Percentiles rank a stretch among this genome's conserved stretches.
Evolutionary conservation across 2,329 filamentous ascomycete genomes (phyloP).

Genomic region (Lecanosticta acicola): DNA sequence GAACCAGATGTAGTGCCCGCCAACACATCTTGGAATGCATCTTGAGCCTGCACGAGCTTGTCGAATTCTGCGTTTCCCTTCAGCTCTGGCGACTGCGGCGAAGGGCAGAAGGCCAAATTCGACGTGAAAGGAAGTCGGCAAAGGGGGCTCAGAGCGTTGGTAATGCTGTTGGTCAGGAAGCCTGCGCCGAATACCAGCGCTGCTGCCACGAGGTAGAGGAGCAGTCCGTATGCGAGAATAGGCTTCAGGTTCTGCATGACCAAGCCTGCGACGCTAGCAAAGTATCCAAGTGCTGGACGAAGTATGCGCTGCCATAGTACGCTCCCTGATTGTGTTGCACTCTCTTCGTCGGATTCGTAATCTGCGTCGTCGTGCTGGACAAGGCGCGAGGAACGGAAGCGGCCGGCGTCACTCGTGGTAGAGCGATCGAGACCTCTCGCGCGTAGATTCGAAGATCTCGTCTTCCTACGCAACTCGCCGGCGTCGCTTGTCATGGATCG

Average conservation of each 20-base stretch:
- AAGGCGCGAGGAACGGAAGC: constrained; percentile 8
- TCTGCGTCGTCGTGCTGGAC: constrained; percentile 23
- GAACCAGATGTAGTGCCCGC: constrained; percentile 61
- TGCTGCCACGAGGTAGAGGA: constrained; percentile 57
- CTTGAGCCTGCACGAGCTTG: constrained; percentile 66
- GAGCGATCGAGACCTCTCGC: constrained; percentile 24
- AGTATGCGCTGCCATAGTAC: constrained; percentile 32
- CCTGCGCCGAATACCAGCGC: constrained; percentile 56
- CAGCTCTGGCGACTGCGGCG: constrained; percentile 14
- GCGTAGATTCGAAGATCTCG: constrained; percentile 18
- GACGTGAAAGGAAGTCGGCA: constrained; percentile 64
- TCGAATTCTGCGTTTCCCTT: constrained; percentile 58
- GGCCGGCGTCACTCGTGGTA: constrained; percentile 31
- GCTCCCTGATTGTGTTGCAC: constrained; percentile 9
- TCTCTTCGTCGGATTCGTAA: constrained; percentile 20
- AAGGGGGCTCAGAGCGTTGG: constrained; percentile 59
- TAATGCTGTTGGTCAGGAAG: constrained; percentile 56
- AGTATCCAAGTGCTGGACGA: constrained; percentile 43
- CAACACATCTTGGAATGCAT: constrained; percentile 70
- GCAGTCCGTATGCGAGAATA: constrained; percentile 57
- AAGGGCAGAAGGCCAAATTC: constrained; percentile 58
- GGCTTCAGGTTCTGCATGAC: constrained; percentile 59
- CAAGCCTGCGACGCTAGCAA: constrained; percentile 52
- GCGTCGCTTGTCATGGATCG: constrained; percentile 29
- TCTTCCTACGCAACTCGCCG: constrained; percentile 24